Evolutionary conservation across 139 green algal genomes (phyloP), one percentile per base, ranked within the genome.

Genomic region (Coccomyxa sp.): DNA sequence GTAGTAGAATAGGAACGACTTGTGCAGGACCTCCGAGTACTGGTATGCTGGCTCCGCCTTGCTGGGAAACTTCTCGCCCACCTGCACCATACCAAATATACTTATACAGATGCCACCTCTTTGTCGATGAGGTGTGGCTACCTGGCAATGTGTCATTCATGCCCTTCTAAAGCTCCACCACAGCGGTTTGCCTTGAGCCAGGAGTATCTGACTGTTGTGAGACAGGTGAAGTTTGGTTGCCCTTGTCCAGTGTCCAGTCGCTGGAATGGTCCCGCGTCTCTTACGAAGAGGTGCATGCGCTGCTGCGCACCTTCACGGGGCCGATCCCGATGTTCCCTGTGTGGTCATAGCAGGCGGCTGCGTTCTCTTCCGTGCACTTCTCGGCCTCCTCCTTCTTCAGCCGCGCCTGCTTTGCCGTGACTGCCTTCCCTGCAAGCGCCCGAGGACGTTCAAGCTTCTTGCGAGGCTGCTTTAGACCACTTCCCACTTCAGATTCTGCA

Each of bases 21-120:
- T 80, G 39, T 75, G 76, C 76, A 80, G 64, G 33, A 58, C 76
- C 64, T 80, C 76, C 1, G 58, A n/a, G 36, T 80, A 80, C 39
- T 69, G 33, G 64, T 75, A 80, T 38, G 41, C 29, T 7, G 64
- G 39, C 6, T 14, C 55, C n/a, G 38, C 39, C 34, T 31, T 71
- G n/a, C 24, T 34, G 1, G 64, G 64, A 10, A 71, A 36, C 2
- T 35, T 39, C 24, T 72, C 64, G 6, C n/a, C n/a, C n/a, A n/a
- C n/a, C 50, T 64, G 50, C 14, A 64, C 50, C 50, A 14, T 64
- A 18, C 18, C 14, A 18, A 29, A 18, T 64, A 29, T 18, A 64
- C 18, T 14, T 18, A 64, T 29, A 18, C 50, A 64, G 50, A 29
- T 18, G 14, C 14, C 14, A 18, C 50, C 50, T 64, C 14, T 14